Evolutionary conservation across 2,329 filamentous ascomycete genomes (phyloP), one percentile per base, ranked within the genome.

Genomic region (Aspergillus quadricinctus): DNA sequence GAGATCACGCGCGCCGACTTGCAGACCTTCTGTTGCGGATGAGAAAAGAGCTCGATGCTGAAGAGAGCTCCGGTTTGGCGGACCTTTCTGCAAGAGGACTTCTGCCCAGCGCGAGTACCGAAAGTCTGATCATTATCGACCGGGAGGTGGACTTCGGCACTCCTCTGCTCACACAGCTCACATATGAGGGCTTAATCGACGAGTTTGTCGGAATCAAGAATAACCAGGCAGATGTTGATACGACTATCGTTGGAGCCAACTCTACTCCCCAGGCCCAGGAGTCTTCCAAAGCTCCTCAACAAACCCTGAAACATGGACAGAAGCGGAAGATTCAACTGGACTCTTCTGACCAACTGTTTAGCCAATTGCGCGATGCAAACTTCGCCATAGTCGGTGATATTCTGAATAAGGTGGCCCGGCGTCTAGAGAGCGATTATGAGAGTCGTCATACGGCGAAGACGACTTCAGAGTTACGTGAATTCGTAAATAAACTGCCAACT

Each of bases 101-200:
- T 27, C 87, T 90, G 10, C 93, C 94, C 11, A 97, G 94, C 72
- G 88, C 88, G 10, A 87, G 87, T 6, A 89, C 92, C 49, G 94
- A 99, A 72, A 96, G 88, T 68, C 80, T 97, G 57, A 92, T 99
- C 66, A 89, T 99, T 58, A 92, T 99, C 54, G 94, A 99, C 73
- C 89, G 94, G 50, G 92, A 97, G 70, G 88, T 96, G 54, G 94
- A 99, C 72, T 92, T 94, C 67, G 90, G 93, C 17, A 97, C 94
- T 1, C 88, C 89, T 0, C 81, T 99, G 17, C 86, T 99, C 53
- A 97, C 93, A 0, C 94, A 99, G 71, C 79, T 99, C 59, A 99
- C 94, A 1, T 99, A 99, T 68, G 93, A 99, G 75, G 94, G 94
- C 3, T 80, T 99, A 27, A 88, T 99, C 53, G 95, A 99, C 68